phyloP scores from a whole-genome alignment of 2,329 filamentous ascomycete genomes.

The Scedosporium boydii region DNA sequence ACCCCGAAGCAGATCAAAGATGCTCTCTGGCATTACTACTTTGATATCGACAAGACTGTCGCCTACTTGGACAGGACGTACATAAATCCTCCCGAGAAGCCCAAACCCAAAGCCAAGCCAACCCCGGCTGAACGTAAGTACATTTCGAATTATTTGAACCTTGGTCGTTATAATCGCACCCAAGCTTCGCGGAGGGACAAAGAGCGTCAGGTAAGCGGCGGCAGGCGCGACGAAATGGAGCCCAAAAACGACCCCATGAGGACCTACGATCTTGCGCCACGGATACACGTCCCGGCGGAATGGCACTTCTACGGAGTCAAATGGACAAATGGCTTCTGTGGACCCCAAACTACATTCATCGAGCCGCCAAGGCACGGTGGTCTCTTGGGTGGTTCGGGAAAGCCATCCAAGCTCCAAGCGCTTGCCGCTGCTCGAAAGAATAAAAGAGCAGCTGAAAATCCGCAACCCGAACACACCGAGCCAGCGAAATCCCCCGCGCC shows the following conservation, averaged over 20 bases:
- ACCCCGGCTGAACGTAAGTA: constrained; percentile 31
- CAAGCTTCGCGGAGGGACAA: constrained; percentile 21
- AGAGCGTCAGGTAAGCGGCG: constrained; percentile 11
- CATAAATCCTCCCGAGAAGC: constrained; percentile 29
- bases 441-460: constrained; percentile 61
- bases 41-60: constrained; percentile 79
- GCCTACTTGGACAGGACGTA: constrained; percentile 65
- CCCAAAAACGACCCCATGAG: background rate
- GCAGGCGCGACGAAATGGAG: constrained; percentile 7
- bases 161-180: background rate
- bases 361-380: constrained; percentile 49
- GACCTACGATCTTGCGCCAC: constrained; percentile 4
- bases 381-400: constrained; percentile 69
- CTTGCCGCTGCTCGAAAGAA: constrained; percentile 75
- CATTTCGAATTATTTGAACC: constrained; percentile 7
- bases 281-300: constrained; percentile 1
- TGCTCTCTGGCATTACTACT: constrained; percentile 91
- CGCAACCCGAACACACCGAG: constrained; percentile 14
- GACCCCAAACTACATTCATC: constrained; percentile 54
- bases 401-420: constrained; percentile 83
- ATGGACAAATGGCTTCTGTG: constrained; percentile 65
- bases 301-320: constrained; percentile 74
- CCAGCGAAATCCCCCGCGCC: background rate
- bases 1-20: constrained; percentile 68
- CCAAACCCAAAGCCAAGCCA: constrained; percentile 31